Base-by-base conservation (phyloP, 1,284 basidiomycete genomes). In the Ustanciosporium gigantosporum region DNA sequence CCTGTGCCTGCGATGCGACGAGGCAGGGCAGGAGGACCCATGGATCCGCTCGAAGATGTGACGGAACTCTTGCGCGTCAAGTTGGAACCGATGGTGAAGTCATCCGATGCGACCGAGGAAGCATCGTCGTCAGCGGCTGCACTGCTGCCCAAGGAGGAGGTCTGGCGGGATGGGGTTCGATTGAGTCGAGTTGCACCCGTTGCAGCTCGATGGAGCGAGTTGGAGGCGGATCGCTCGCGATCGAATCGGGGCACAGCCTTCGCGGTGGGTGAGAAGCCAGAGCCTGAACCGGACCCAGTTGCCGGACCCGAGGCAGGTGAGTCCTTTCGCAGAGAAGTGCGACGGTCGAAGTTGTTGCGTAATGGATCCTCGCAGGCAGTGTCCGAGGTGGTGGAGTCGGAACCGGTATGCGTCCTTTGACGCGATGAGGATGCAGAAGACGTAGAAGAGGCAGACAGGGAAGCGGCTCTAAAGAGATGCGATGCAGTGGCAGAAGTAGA, bases 1-100 rank as follows among this genome's bases (percentile, higher is more conserved):
- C 43, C 43, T 5, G 37, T 41, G 2, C 36, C 46, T 13, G 39
- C 50, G 17, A 50, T 39, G 40, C 61, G 49, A 9, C 55, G 42
- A 24, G 61, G 61, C 4, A 65, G 25, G 5, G 56, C 50, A 3
- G 61, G 61, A 13, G 61, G 61, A 25, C 61, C 61, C 61, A 65
- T 65, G 34, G 61, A 65, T 3, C 61, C 51, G 37, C 36, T 51
- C 9, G 61, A 59, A 51, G 50, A 59, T 25, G 61, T 46, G 35
- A 59, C 51, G 37, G 61, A 65, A 25, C 46, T 50, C 39, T 65
- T 65, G 46, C 61, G 61, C 11, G 56, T 65, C 17, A 65, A 25
- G 14, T 41, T 59, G 35, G 53, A 64, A 27, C 40, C 49, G 6
- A 46, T 41, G 13, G 49, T 50, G 11, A 64, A 9, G 27, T 58